Base-by-base conservation (phyloP, 306 rosid genomes). In the Prunus kanzakura region DNA sequence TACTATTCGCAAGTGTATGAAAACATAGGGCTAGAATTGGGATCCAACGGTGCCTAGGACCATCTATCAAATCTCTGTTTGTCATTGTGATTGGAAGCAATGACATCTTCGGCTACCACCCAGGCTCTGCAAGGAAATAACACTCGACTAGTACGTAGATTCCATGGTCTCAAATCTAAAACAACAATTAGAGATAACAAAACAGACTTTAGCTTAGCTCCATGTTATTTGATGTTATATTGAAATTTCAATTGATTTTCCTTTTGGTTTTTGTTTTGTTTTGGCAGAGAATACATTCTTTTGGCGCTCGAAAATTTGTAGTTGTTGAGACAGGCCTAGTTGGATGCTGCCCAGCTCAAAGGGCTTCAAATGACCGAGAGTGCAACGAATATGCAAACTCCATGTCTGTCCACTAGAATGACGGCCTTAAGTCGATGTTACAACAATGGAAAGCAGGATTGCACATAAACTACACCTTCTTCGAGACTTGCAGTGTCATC, bases 341-440 rank as follows among this genome's bases (percentile, higher is more conserved):
- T 41, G 97, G 97, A 57, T 92, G 96, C 69, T 82, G 90, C 77
- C 97, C 97, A 1, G 23, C 78, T 5, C 18, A 30, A 47, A 90
- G 97, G 82, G 1, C 57, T 51, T 76, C 63, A 51, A 73, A 45
- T 54, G 10, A 69, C 5, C 89, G 13, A 51, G 86, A 84, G 67
- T 92, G 96, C 75, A 35, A 71, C 41, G 70, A 79, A 38, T 88
- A 84, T 30, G 79, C 74, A 65, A 92, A 90, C 81, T 41, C 45
- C 2, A 47, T 79, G 85, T 67, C 89, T 1, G 0, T 29, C 7
- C 80, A 77, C 62, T 92, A 79, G 58, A 89, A 88, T 60, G 81
- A 80, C 43, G 80, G 23, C 43, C 93, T 89, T 64, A 77, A 87
- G 72, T 71, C 86, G 4, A 82, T 84, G 89, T 78, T 92, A 85